These are phyloP conservation scores for Vicia sativa DNA, from an alignment of 306 rosid species.

Conservation along the genomic window DNA sequence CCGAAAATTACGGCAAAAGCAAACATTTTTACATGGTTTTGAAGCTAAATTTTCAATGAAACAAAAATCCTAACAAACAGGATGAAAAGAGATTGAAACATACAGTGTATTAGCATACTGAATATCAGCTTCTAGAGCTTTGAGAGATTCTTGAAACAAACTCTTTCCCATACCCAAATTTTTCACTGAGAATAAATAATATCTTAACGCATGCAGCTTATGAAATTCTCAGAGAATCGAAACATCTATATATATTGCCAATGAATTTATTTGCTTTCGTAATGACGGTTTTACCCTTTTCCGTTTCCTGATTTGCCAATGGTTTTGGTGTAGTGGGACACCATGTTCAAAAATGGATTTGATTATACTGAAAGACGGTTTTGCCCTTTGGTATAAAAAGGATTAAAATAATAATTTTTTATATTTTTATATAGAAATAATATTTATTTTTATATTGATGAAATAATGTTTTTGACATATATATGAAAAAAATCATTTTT, in stretches of 20 bases:
- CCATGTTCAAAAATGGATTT: slow-evolving; percentile 8
- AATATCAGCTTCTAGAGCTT: slow-evolving; percentile 92
- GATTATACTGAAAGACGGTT: neutral
- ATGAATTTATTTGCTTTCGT: neutral
- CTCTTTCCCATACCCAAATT: slow-evolving; percentile 65
- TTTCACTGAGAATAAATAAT: slow-evolving; percentile 8
- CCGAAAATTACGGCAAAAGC: neutral
- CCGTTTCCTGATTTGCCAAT: neutral
- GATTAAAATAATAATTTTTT: no score
- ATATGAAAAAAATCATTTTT: no score
- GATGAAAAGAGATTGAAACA: slow-evolving; percentile 24
- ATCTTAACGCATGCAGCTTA: slow-evolving; percentile 5
- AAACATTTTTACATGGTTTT: slow-evolving; percentile 8
- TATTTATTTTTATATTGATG: no score
- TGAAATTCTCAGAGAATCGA: neutral
- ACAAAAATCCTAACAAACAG: neutral
- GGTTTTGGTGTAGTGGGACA: slow-evolving; percentile 25
- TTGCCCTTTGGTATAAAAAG: neutral
- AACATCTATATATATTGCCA: neutral
- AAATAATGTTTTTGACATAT: no score
- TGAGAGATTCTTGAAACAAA: slow-evolving; percentile 79
- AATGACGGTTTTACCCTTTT: slow-evolving; percentile 8
- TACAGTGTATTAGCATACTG: slow-evolving; percentile 93
- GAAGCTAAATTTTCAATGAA: slow-evolving; percentile 21
- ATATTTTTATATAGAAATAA: no score